Evolutionary conservation across 768 basidiomycete species (phyloP), one percentile per base, ranked within the genome.

Genomic region (Cystofilobasidium macerans): DNA sequence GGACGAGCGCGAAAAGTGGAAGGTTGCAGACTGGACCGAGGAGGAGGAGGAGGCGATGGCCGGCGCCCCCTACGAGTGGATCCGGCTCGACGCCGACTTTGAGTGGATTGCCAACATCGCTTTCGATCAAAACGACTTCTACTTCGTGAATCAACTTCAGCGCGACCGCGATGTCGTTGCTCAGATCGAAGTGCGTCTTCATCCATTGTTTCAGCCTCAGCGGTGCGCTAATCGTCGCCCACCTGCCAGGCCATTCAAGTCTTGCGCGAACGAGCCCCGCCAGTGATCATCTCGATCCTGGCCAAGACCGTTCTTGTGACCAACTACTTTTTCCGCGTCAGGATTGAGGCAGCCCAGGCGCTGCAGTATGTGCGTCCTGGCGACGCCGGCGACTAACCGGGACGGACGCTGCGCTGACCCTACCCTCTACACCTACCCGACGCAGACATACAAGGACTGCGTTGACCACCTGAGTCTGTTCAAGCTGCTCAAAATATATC

Each of bases 11-110:
- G 54, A 51, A 22, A 53, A 54, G 61, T 98, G 94, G 95, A 88
- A 88, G 75, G 93, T 98, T 4, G 87, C 88, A 8, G 93, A 98
- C 75, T 98, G 95, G 95, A 89, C 88, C 6, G 93, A 95, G 72
- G 91, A 95, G 70, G 92, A 98, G 67, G 93, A 95, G 73, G 85
- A 86, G 67, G 80, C 82, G 48, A 94, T 98, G 89, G 85, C 87
- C 43, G 89, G 89, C 22, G 93, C 94, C 69, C 94, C 91, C 3
- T 99, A 97, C 76, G 95, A 99, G 77, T 99, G 94, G 94, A 98
- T 99, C 66, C 81, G 95, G 69, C 89, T 98, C 82, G 95, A 99
- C 73, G 92, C 95, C 20, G 95, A 99, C 74, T 93, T 95, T 75
- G 95, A 99, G 78, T 99, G 95, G 95, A 88, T 98, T 62, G 87